Percentiles rank a stretch among this genome's conserved stretches.
Conservation (phyloP, 176 grass and related monocot species). For the Neostapfia colusana region DNA sequence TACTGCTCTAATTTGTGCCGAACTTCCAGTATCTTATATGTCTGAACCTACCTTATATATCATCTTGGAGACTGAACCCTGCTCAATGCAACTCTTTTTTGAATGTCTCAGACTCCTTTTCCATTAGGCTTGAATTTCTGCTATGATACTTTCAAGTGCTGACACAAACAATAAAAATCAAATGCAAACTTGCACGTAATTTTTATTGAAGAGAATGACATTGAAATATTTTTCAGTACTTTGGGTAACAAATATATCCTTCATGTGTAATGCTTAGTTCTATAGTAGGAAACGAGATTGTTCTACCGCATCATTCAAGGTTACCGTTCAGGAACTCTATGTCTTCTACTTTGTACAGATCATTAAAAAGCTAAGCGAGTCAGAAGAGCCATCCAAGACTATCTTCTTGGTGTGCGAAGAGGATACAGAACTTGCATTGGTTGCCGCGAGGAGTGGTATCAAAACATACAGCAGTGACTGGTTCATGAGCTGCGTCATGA, state of each 20-base stretch:
- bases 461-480: constrained; percentile 80
- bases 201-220: not conserved
- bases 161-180: not conserved
- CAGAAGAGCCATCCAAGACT: constrained; percentile 45
- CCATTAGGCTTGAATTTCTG: constrained; percentile 11
- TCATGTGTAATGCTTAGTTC: not conserved
- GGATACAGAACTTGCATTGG: constrained; percentile 55
- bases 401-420: constrained; percentile 85
- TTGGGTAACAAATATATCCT: not conserved
- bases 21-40: constrained; percentile 23
- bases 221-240: constrained; percentile 4
- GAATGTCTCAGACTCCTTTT: not conserved
- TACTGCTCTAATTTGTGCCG: not conserved
- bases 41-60: not conserved
- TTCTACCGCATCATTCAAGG: not conserved
- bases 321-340: not conserved
- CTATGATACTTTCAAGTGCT: not conserved
- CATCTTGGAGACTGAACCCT: not conserved
- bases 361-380: constrained; percentile 42
- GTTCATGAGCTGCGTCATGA: constrained; percentile 91
- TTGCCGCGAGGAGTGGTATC: constrained; percentile 57
- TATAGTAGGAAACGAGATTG: not conserved
- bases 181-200: constrained; percentile 7
- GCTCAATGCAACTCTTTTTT: not conserved
- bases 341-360: constrained; percentile 40